Evolutionary conservation across 140 eudicot genomes (phyloP), one percentile per base, ranked within the genome.

Genomic region (Cichorium intybus): DNA sequence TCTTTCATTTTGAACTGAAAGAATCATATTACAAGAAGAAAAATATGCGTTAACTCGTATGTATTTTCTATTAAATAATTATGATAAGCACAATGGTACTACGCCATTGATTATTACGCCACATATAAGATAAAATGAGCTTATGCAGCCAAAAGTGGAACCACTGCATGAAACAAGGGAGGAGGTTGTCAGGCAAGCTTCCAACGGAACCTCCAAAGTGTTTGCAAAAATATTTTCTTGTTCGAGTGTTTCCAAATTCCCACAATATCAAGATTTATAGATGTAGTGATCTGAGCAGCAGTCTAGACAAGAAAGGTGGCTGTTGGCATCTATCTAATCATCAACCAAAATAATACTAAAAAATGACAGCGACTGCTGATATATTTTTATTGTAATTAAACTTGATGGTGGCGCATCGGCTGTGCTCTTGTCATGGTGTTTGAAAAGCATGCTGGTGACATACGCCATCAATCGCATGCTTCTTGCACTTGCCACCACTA

Each of bases 401-500:
- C n/a, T n/a, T 71, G 35, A n/a, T 70, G 69, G 76, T 71, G 70
- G 70, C 62, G 55, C 69, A 37, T 60, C 76, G 76, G 70, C 76
- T 51, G n/a, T n/a, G 56, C 27, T 23, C 7, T 22, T 59, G 62
- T 45, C 39, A 58, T 58, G 64, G 31, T 9, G 26, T 41, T 22
- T 47, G 12, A 48, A 8, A 4, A 7, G 54, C 54, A 20, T 48
- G 54, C 26, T 22, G 2, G 16, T 61, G 24, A 22, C 22, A 45
- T 33, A 22, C 53, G 34, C n/a, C 31, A 37, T 50, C 62, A 24
- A 5, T 49, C 35, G 15, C 78, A 45, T 72, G 66, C 66, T 53
- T 31, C 10, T 14, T 15, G 59, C 60, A 73, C 47, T 22, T 71
- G 76, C 76, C 61, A 53, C 26, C 65, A 63, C 28, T 29, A 53